Percentiles rank a stretch among this genome's conserved stretches.
These are phyloP conservation scores for Geotrichum citri-aurantii DNA, from an alignment of 1,139 yeast species.

Conservation along the genomic window DNA sequence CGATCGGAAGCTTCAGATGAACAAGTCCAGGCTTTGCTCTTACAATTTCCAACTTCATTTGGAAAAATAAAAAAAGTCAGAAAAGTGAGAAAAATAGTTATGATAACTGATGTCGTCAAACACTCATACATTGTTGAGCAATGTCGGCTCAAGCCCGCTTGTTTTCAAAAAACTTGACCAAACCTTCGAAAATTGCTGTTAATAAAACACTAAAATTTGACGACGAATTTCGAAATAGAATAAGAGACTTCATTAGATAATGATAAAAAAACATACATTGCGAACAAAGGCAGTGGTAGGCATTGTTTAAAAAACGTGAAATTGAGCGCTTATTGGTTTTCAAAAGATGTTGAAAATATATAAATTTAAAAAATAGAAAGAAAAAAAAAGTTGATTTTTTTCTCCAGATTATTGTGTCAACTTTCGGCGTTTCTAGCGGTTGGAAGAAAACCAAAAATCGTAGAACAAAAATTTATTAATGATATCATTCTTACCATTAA, in stretches of 20 bases:
- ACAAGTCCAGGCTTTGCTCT: slow-evolving; percentile 37
- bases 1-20: slow-evolving; percentile 32
- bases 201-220: not conserved
- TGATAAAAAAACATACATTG: slow-evolving; percentile 3
- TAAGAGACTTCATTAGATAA: too few species aligned
- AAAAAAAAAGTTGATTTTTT: too few species aligned
- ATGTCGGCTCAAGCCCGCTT: slow-evolving; percentile 38
- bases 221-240: not conserved
- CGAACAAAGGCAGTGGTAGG: slow-evolving; percentile 14
- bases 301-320: not conserved
- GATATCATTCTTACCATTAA: too few species aligned
- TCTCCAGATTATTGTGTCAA: not conserved
- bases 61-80: not conserved
- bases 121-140: slow-evolving; percentile 30
- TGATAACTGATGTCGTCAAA: not conserved
- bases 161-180: slow-evolving; percentile 35
- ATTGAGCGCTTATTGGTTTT: not conserved
- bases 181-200: slow-evolving; percentile 24
- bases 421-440: not conserved
- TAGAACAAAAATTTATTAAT: too few species aligned
- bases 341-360: not conserved
- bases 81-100: not conserved
- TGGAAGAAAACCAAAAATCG: not conserved
- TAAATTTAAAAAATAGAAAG: too few species aligned
- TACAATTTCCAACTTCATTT: slow-evolving; percentile 27